These are phyloP conservation scores for Stachybotrys chartarum DNA, from an alignment of 2,329 filamentous ascomycete genomes.

Conservation along the genomic window DNA sequence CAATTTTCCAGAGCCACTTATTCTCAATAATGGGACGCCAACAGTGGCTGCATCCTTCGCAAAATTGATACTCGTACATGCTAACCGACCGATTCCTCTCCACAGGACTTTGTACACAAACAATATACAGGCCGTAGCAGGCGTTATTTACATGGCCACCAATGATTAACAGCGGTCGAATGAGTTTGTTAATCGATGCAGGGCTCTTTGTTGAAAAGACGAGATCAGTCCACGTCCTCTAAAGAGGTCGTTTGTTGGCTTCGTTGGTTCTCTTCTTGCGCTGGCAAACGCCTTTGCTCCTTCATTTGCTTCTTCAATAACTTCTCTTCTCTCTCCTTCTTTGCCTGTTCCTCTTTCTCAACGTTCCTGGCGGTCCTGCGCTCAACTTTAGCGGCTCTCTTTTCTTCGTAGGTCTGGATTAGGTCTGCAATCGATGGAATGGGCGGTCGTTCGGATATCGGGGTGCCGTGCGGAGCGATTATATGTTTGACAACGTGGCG, in stretches of 20 bases:
- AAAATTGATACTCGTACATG: neutral
- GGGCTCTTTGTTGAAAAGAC: too few relatives aligned
- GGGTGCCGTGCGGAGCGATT: slow-evolving; percentile 58
- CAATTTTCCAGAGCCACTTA: too few relatives aligned
- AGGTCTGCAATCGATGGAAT: slow-evolving; percentile 60
- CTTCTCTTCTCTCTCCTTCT: slow-evolving; percentile 15
- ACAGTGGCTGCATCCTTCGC: neutral
- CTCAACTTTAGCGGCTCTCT: slow-evolving; percentile 50
- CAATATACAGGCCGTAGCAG: neutral
- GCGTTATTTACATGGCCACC: neutral
- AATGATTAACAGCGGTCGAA: too few relatives aligned
- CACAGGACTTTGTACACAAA: neutral
- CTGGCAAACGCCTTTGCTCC: slow-evolving; percentile 10
- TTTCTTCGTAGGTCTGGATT: slow-evolving; percentile 43
- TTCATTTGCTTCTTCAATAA: slow-evolving; percentile 11
- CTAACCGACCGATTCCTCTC: neutral
- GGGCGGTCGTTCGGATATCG: slow-evolving; percentile 56
- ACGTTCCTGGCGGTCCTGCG: slow-evolving; percentile 30
- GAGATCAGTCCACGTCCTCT: neutral
- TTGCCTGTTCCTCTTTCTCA: slow-evolving; percentile 15
- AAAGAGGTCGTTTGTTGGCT: neutral
- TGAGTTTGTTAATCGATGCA: too few relatives aligned
- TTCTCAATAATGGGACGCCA: too few relatives aligned
- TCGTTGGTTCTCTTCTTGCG: neutral
- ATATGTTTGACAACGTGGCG: slow-evolving; percentile 70